Evolutionary conservation across 192 early-diverging fungal genomes (phyloP).

Genomic region (Podila minutissima): DNA sequence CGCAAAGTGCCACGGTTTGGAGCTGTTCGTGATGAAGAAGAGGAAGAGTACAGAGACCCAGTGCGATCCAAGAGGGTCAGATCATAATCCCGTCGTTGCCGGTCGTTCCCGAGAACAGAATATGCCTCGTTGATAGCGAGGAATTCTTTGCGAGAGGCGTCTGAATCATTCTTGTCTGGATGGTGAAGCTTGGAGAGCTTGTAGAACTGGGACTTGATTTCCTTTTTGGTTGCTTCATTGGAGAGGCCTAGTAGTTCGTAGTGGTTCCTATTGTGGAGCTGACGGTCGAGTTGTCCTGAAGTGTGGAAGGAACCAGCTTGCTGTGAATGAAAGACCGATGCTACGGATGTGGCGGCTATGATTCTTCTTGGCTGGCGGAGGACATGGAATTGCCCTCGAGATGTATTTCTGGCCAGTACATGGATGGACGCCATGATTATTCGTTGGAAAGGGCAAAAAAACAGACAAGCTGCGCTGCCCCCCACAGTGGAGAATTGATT

Average conservation of each 20-base stretch:
- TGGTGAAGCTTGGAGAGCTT: constrained; percentile 83
- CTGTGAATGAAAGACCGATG: neutral
- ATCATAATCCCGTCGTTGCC: constrained; percentile 83
- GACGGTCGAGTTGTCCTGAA: neutral
- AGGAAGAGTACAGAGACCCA: constrained; percentile 12
- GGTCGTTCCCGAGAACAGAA: constrained; percentile 76
- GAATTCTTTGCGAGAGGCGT: constrained; percentile 76
- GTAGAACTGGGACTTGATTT: constrained; percentile 77
- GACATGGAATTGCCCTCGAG: too few species aligned
- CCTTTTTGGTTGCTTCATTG: constrained; percentile 57
- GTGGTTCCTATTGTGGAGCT: constrained; percentile 16
- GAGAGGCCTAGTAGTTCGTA: constrained; percentile 60
- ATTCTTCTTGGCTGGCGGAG: too few species aligned
- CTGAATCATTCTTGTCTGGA: constrained; percentile 80
- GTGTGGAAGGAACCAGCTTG: neutral
- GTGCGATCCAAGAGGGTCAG: constrained; percentile 50
- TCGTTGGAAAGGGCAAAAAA: too few species aligned
- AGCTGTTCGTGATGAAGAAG: constrained; percentile 2
- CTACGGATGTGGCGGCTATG: too few species aligned
- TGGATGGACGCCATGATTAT: too few species aligned
- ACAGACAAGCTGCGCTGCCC: too few species aligned
- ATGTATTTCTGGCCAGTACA: too few species aligned
- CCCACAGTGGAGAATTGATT: too few species aligned
- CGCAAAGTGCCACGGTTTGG: constrained; percentile 24
- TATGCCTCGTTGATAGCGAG: constrained; percentile 90